These are phyloP conservation scores for Aspergillus proliferans DNA, from an alignment of 2,329 filamentous ascomycete genomes.

Conservation along the genomic window DNA sequence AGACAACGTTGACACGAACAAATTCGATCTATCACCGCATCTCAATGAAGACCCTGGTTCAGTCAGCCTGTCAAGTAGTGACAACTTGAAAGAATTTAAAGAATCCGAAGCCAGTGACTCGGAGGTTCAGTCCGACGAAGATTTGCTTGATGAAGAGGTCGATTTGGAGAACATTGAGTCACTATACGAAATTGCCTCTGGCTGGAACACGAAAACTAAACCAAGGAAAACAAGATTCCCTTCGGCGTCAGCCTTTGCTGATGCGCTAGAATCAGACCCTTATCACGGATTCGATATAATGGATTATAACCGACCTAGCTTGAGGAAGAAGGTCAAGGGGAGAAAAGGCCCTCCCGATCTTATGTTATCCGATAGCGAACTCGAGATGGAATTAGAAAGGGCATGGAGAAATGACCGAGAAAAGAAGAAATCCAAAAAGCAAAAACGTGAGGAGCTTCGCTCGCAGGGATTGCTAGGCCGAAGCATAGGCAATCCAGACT, in stretches of 20 bases:
- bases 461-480: constrained; percentile 58
- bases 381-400: constrained; percentile 54
- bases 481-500: constrained; percentile 51
- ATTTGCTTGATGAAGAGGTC: not conserved
- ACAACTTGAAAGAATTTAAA: not conserved
- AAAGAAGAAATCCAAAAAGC: constrained; percentile 66
- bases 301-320: constrained; percentile 68
- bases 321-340: constrained; percentile 61
- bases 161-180: not conserved
- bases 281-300: constrained; percentile 75
- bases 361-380: constrained; percentile 60
- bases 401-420: constrained; percentile 62
- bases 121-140: not conserved
- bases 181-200: not conserved
- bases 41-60: not conserved
- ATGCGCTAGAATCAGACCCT: constrained; percentile 53
- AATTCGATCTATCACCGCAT: not conserved
- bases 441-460: constrained; percentile 63
- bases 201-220: not conserved
- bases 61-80: not conserved
- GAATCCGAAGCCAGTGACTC: not conserved
- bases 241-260: constrained; percentile 51
- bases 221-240: constrained; percentile 24
- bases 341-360: constrained; percentile 50
- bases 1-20: not conserved